Evolutionary conservation across 345 rosid species (phyloP).

Genomic region (Odontarrhena argentea): DNA sequence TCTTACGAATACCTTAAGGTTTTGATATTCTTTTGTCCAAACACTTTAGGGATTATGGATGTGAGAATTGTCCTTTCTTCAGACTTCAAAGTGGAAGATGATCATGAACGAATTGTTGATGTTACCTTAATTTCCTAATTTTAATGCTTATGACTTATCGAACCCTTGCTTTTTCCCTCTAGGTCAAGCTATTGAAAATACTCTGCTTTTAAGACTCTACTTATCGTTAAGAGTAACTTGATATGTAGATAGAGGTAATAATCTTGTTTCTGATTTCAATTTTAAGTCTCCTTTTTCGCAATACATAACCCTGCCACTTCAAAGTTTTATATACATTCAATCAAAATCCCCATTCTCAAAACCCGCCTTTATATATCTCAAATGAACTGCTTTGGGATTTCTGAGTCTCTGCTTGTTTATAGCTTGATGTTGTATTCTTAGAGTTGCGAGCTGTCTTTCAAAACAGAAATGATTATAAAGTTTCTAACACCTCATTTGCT

Average conservation of each 20-base stretch:
- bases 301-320: not conserved
- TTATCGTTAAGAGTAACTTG: no score
- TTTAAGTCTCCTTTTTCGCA: not conserved
- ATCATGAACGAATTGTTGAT: constrained; percentile 77
- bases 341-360: not conserved
- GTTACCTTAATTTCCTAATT: constrained; percentile 69
- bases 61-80: constrained; percentile 84
- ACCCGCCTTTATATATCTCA: not conserved
- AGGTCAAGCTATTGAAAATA: no score
- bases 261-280: not conserved
- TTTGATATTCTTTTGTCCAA: constrained; percentile 1
- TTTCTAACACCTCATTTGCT: constrained; percentile 11
- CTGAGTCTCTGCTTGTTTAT: not conserved
- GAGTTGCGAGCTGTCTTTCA: not conserved
- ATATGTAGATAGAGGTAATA: not conserved
- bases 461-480: not conserved
- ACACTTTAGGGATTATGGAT: constrained; percentile 81
- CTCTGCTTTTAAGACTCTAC: no score
- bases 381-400: not conserved
- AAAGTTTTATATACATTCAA: not conserved
- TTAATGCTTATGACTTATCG: constrained; percentile 56
- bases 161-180: no score
- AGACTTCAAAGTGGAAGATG: constrained; percentile 85
- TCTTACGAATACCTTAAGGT: not conserved
- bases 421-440: constrained; percentile 17